Conservation (phyloP, 306 rosid species). For the Casuarina equisetifolia region DNA sequence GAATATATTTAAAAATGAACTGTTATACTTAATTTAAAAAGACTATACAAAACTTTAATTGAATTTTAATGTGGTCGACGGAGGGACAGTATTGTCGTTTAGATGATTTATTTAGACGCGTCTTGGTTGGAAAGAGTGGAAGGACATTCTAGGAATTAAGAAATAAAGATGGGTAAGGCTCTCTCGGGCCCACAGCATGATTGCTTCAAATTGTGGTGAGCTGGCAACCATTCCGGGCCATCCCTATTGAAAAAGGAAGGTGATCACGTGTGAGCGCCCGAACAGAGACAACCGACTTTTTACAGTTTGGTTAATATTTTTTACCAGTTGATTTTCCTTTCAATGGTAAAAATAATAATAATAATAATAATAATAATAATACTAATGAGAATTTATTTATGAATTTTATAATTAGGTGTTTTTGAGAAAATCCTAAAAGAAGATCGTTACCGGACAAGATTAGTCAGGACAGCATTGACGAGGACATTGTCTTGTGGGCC, state of each 20-base stretch:
- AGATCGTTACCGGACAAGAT: too few species aligned
- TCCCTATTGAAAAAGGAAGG: neutral
- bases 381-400: too few species aligned
- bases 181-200: conserved; percentile 1
- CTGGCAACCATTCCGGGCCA: conserved; percentile 7
- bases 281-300: neutral
- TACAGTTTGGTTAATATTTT: too few species aligned
- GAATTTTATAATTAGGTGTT: too few species aligned
- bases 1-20: too few species aligned
- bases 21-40: too few species aligned
- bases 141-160: neutral
- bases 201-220: conserved; percentile 21
- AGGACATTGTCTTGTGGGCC: neutral
- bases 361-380: too few species aligned
- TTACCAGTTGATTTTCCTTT: too few species aligned
- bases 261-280: conserved; percentile 25
- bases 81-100: neutral
- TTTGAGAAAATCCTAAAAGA: too few species aligned
- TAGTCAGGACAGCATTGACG: neutral
- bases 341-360: too few species aligned
- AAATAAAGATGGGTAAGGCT: neutral
- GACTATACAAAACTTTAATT: too few species aligned
- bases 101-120: neutral
- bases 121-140: neutral
- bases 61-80: too few species aligned